Evolutionary conservation across 352 stramenopile species (phyloP).

Genomic region (Phytopythium cucurbitacearum): DNA sequence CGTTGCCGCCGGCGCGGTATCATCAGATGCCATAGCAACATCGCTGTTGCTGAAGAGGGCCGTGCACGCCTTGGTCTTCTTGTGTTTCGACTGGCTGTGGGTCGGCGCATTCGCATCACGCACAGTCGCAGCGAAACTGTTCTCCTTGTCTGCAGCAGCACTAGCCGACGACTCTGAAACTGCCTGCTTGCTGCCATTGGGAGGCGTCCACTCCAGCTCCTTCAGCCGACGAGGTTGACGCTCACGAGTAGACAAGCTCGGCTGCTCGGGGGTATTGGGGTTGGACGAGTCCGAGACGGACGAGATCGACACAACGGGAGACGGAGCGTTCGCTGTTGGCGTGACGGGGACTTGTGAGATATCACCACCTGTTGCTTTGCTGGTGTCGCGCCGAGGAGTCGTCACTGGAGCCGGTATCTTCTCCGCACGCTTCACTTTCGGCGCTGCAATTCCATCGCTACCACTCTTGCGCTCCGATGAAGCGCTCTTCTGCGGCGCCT

Average conservation of each 20-base stretch:
- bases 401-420: constrained; percentile 14
- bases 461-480: background rate
- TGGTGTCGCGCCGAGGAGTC: constrained; percentile 25
- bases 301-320: constrained; percentile 68
- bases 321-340: constrained; percentile 29
- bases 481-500: constrained; percentile 9
- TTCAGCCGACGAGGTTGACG: constrained; percentile 35
- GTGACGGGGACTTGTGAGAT: constrained; percentile 5
- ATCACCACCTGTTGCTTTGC: background rate
- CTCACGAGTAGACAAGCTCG: constrained; percentile 25
- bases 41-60: background rate
- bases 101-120: background rate
- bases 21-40: background rate
- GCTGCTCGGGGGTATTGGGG: constrained; percentile 57
- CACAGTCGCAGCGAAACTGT: background rate
- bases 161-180: background rate
- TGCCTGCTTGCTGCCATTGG: background rate
- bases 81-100: constrained; percentile 1
- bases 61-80: constrained; percentile 15
- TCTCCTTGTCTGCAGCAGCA: constrained; percentile 1
- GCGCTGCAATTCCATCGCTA: too few relatives aligned
- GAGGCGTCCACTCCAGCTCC: constrained; percentile 56
- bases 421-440: background rate
- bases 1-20: constrained; percentile 1
- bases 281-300: constrained; percentile 57